Evolutionary conservation across 352 stramenopile genomes (phyloP), one percentile per base, ranked within the genome.

Genomic region (Phytophthora tentaculata): DNA sequence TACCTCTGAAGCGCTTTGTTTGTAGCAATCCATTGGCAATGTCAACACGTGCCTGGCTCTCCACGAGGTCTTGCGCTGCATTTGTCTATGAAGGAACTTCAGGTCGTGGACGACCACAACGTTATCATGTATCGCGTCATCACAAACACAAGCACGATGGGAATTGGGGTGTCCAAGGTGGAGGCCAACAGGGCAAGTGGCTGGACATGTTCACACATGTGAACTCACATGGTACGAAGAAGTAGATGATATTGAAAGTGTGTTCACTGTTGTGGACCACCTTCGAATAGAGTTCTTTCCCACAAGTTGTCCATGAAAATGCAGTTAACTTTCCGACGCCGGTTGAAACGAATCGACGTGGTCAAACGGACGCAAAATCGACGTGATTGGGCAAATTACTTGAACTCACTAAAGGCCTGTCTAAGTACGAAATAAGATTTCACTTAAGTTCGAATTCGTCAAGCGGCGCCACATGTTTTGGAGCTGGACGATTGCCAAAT

Each of bases 171-270:
- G 51, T 49, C 14, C 48, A 52, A 58, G 53, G 12, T 4, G 44
- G 24, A 58, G 37, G 26, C 19, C 60, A 19, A 23, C 28, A 51
- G 13, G 67, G 66, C 44, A 69, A 79, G 23, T 92, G 84, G 84
- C 72, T 90, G 56, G 71, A 90, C 29, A 77, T 90, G 47, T 89
- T n/a, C n/a, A n/a, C n/a, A n/a, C n/a, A n/a, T n/a, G n/a, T n/a
- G n/a, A n/a, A n/a, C n/a, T 83, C 43, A 80, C 74, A 22, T 92
- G 79, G 79, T 86, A 41, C 19, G n/a, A n/a, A n/a, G 68, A 77
- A 23, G 53, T 12, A 13, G 29, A 37, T 37, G 29, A 1, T 37
- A 1, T 12, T 37, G 29, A 13, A 37, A 6, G 29, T 9, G 29
- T 37, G 8, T 12, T 32, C 4, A 32, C 8, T 32, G 26, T 32